phyloP scores from a whole-genome alignment of 2,329 filamentous ascomycete species.

The Xylogone sp. region DNA sequence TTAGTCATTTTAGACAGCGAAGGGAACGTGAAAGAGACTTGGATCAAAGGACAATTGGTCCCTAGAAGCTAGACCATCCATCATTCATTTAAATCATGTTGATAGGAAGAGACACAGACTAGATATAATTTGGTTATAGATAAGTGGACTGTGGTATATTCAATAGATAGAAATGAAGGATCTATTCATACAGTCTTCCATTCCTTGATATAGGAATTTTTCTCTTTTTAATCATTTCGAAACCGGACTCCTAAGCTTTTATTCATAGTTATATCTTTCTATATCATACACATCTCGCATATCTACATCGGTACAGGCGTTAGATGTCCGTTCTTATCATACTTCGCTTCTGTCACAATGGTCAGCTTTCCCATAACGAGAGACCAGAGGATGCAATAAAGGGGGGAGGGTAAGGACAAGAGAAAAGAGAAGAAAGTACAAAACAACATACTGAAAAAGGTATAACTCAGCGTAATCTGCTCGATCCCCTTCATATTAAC shows the following conservation, averaged over 20 bases:
- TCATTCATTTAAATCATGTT: not conserved
- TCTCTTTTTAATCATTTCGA: not conserved
- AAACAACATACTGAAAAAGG: constrained; percentile 94
- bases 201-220: not conserved
- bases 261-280: no score
- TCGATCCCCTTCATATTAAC: constrained; percentile 90
- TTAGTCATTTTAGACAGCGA: constrained; percentile 20
- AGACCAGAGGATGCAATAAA: no score
- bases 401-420: no score
- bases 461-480: constrained; percentile 94
- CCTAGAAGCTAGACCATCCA: not conserved
- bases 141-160: not conserved
- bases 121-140: not conserved
- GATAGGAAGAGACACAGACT: not conserved
- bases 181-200: not conserved
- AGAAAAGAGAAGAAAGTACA: no score
- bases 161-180: not conserved
- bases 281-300: no score
- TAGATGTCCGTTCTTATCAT: constrained; percentile 75
- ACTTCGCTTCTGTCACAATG: constrained; percentile 66
- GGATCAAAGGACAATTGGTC: constrained; percentile 20
- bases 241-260: not conserved
- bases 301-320: constrained; percentile 19
- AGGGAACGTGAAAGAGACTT: constrained; percentile 20
- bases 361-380: constrained; percentile 35